Base-by-base conservation (phyloP, 352 stramenopile species). In the Elongisporangium prolatum region DNA sequence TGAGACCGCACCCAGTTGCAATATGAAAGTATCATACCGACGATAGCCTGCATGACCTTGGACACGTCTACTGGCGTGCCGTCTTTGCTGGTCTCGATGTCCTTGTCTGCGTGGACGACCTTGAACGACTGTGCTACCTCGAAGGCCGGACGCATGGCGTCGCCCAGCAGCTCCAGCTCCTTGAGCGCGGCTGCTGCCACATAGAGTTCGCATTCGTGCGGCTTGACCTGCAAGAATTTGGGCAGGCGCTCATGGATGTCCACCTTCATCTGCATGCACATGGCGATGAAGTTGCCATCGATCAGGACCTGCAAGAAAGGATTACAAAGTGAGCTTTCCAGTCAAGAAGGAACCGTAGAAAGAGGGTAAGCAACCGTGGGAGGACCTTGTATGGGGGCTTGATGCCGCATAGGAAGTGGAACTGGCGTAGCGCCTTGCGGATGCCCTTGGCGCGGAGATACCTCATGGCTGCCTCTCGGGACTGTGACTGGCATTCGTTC, bases 241-340 rank as follows among this genome's bases (percentile, higher is more conserved):
- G 86, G 76, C 65, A 95, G 52, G 48, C 86, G 83, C 65, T 88
- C 82, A 20, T 69, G 75, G 22, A 93, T 63, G 65, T 92, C 80
- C 24, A 95, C 80, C 59, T 95, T 91, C 84, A 93, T 93, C 69
- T 95, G 81, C 50, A 88, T 58, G 64, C 84, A 93, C 82, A 95
- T 91, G 54, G 80, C 86, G 40, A 95, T 75, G 60, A 95, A 95
- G 77, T 95, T 95, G 56, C 82, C 82, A 62, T 95, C 86, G 52
- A 95, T 68, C 25, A 95, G 74, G 20, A 92, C 69, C 54, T 64
- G 38, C 2, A 22, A 56, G 3, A 53, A 53, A 22, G 13, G n/a
- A 21, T 37, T 54, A 17, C 4, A 44, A 1, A 11, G 22, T 54
- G 7, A 57, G 37, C 21, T 16, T 37, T 52, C 9, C 48, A 24